Evolutionary conservation across 139 green algal species (phyloP).

Genomic region (Coelastrella sp.): DNA sequence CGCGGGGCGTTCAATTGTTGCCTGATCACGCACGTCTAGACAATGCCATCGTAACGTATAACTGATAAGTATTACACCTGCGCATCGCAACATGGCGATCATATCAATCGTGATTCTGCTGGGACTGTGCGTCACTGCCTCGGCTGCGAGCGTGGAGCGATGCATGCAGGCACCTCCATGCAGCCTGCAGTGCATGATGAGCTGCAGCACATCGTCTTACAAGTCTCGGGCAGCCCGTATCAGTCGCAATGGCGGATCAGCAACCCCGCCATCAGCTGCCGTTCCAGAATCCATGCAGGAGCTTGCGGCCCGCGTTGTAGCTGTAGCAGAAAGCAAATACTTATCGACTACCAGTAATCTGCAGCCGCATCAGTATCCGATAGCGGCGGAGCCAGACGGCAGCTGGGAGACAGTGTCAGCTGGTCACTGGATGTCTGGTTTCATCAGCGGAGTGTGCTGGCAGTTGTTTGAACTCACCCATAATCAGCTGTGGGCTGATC

Average conservation of each 20-base stretch:
- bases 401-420: not conserved
- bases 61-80: too few species aligned
- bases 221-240: not conserved
- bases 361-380: not conserved
- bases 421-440: slow-evolving; percentile 12
- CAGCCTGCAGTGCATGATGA: not conserved
- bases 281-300: not conserved
- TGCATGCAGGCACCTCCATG: not conserved
- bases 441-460: slow-evolving; percentile 23
- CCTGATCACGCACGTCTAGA: too few species aligned
- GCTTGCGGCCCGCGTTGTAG: not conserved
- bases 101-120: not conserved
- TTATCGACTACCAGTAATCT: not conserved
- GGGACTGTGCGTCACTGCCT: not conserved
- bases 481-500: not conserved
- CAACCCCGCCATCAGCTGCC: not conserved
- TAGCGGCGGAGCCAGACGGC: not conserved
- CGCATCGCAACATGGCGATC: too few species aligned
- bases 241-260: not conserved
- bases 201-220: not conserved
- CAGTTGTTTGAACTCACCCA: slow-evolving; percentile 22
- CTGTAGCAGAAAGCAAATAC: slow-evolving; percentile 11
- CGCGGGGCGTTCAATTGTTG: too few species aligned
- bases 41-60: too few species aligned
- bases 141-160: not conserved